These are phyloP conservation scores for Kwoniella newhampshirensis DNA, from an alignment of 768 basidiomycete genomes.

Conservation along the genomic window DNA sequence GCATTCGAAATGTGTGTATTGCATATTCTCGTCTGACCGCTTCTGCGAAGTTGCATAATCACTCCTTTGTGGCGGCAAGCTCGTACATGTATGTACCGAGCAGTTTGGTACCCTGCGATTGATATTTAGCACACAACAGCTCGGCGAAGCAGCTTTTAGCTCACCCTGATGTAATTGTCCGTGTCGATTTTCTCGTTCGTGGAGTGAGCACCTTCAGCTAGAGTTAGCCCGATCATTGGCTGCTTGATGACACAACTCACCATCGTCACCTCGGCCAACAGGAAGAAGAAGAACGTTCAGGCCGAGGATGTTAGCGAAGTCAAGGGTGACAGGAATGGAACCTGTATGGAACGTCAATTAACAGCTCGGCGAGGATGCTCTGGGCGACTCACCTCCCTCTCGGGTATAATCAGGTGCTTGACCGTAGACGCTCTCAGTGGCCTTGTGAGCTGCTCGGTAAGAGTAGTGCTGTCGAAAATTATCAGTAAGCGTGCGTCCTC, in stretches of 20 bases:
- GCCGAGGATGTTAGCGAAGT: slow-evolving; percentile 81
- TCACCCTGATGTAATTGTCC: slow-evolving; percentile 83
- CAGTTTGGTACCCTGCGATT: slow-evolving; percentile 60
- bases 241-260: slow-evolving; percentile 66
- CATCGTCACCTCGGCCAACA: slow-evolving; percentile 92
- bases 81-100: slow-evolving; percentile 81
- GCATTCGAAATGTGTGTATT: neutral
- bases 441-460: slow-evolving; percentile 80
- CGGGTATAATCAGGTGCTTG: slow-evolving; percentile 54
- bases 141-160: slow-evolving; percentile 48
- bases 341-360: slow-evolving; percentile 55
- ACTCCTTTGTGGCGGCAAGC: slow-evolving; percentile 54
- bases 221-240: neutral
- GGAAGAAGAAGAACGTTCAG: slow-evolving; percentile 87
- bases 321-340: slow-evolving; percentile 88
- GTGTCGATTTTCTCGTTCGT: slow-evolving; percentile 93
- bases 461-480: slow-evolving; percentile 97
- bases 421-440: slow-evolving; percentile 65
- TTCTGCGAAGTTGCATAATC: neutral
- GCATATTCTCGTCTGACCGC: neutral
- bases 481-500: neutral
- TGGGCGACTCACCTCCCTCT: slow-evolving; percentile 49
- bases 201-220: slow-evolving; percentile 34
- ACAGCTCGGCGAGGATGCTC: neutral
- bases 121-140: neutral